Evolutionary conservation across 345 rosid species (phyloP).

Genomic region (Brassica juncea): DNA sequence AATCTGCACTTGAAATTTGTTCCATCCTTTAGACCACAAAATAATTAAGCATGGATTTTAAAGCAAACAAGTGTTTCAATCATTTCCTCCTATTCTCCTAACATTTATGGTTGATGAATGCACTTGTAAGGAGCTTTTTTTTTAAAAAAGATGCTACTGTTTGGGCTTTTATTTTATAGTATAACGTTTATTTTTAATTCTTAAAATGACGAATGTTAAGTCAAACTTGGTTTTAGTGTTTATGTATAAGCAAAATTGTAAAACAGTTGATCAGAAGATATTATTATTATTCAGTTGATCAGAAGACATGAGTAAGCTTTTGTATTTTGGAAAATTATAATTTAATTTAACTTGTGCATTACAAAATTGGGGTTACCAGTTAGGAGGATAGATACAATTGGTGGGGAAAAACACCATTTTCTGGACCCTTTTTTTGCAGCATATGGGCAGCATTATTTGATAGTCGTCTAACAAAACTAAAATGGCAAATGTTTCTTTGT

Average conservation of each 20-base stretch:
- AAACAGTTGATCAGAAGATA: not conserved
- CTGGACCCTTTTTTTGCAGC: not conserved
- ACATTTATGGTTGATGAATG: not conserved
- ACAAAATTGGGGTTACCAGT: not conserved
- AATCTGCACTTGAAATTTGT: not conserved
- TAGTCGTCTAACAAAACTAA: not conserved
- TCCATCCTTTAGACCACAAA: not conserved
- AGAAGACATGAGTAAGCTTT: not conserved
- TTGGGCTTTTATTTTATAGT: not conserved
- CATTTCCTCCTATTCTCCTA: not conserved
- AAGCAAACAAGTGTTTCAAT: not conserved
- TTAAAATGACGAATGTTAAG: too few relatives aligned
- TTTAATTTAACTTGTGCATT: not conserved
- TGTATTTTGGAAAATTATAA: not conserved
- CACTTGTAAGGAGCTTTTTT: not conserved
- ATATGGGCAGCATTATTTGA: not conserved
- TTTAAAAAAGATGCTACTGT: too few relatives aligned
- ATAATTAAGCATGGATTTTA: not conserved
- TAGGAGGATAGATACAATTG: not conserved
- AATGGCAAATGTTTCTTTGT: not conserved
- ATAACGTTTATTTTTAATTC: not conserved
- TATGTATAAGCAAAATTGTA: not conserved
- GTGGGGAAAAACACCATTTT: not conserved
- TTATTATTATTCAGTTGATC: too few relatives aligned
- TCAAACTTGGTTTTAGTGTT: not conserved